A percentile compares a stretch with the other conserved stretches of the same genome.
These are phyloP conservation scores for Periconia sp. DNA, from an alignment of 2,329 filamentous ascomycete species.

Conservation along the genomic window DNA sequence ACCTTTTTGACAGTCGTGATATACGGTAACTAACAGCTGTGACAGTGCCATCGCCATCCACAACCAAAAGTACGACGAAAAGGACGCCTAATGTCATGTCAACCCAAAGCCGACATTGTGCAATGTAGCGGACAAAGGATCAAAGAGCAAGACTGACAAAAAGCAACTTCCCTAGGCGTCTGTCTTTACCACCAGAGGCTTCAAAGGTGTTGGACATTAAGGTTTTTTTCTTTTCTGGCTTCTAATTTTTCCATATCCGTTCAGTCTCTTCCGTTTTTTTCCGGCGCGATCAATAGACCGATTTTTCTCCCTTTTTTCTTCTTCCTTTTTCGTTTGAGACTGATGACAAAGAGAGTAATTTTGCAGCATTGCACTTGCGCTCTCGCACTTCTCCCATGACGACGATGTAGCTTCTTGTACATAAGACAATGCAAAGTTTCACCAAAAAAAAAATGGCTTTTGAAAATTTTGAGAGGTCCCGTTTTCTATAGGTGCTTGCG, in stretches of 20 bases:
- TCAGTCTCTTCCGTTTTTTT: neutral
- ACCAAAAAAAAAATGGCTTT: neutral
- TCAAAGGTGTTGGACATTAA: too few species aligned
- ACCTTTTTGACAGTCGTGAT: neutral
- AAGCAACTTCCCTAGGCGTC: too few species aligned
- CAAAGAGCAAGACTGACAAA: too few species aligned
- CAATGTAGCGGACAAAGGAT: too few species aligned
- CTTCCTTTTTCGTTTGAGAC: neutral
- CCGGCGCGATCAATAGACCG: neutral
- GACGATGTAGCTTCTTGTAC: neutral
- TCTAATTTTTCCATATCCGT: neutral
- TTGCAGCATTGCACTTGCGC: neutral
- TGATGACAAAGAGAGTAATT: neutral
- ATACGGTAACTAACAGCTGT: neutral
- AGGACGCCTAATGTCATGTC: neutral
- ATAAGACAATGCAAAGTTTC: neutral
- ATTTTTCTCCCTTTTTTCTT: neutral
- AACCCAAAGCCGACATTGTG: neutral
- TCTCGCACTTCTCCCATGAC: neutral
- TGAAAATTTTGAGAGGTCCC: too few species aligned
- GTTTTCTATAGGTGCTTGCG: too few species aligned
- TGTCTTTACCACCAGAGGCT: too few species aligned
- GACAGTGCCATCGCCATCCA: conserved; percentile 42
- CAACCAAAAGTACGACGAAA: conserved; percentile 41
- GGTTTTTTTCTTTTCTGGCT: neutral